Conservation (phyloP, 108 stramenopile genomes). For the Nitzschia putrida region DNA sequence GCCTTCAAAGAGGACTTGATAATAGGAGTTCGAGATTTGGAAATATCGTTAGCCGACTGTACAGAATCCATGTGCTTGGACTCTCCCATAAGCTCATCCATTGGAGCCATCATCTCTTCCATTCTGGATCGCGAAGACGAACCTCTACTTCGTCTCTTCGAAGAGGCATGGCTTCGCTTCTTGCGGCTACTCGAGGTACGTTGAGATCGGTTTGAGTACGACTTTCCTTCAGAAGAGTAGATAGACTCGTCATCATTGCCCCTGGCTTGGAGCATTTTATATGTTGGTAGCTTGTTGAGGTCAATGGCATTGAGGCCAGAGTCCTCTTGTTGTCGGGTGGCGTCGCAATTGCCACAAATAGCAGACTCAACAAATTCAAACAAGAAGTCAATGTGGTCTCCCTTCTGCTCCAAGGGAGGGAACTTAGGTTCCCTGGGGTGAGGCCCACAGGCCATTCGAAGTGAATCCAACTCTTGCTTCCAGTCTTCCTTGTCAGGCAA, state of each 20-base stretch:
- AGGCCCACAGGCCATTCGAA: neutral
- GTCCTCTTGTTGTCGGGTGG: neutral
- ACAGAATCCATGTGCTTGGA: neutral
- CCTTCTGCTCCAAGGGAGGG: slow-evolving; percentile 7
- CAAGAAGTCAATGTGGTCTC: slow-evolving; percentile 28
- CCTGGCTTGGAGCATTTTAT: neutral
- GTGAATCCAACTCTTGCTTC: neutral
- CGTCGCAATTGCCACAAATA: slow-evolving; percentile 14
- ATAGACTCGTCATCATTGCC: slow-evolving; percentile 9
- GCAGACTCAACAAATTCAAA: slow-evolving; percentile 38
- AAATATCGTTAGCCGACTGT: neutral
- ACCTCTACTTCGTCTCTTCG: neutral
- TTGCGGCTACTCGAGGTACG: neutral
- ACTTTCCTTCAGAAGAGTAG: neutral
- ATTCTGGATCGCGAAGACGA: neutral
- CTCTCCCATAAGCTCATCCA: neutral
- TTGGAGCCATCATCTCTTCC: neutral
- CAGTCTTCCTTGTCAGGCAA: slow-evolving; percentile 6
- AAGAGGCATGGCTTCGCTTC: neutral
- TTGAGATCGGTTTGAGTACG: neutral
- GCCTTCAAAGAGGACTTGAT: neutral
- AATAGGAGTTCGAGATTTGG: neutral
- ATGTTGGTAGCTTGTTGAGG: neutral
- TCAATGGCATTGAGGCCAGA: neutral
- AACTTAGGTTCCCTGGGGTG: neutral